Evolutionary conservation across 2,329 filamentous ascomycete genomes (phyloP), one percentile per base, ranked within the genome.

Genomic region (Bertia moriformis): DNA sequence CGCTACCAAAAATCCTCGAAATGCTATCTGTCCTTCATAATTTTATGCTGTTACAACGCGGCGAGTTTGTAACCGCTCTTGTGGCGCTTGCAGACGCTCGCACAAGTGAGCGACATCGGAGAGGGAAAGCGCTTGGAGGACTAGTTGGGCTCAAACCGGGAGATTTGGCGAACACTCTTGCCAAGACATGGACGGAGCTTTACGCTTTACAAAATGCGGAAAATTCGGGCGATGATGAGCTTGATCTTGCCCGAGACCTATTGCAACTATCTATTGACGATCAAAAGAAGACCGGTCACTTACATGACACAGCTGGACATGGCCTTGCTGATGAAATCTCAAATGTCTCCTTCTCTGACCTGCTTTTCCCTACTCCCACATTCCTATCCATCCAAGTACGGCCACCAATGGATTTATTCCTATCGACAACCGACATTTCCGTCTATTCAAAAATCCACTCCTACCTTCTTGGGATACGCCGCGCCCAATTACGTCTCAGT

Each of bases 51-150:
- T 61, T 84, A 3, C 70, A 71, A 4, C 64, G 73, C 37, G 78
- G 79, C 18, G 79, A 84, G 49, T 84, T 84, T 53, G 74, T 77
- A 2, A 64, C 77, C 39, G 68, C 71, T 1, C 54, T 84, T 18
- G 74, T 84, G 17, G 61, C 63, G 7, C 73, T 82, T 55, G 75
- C 78, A 4, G 74, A 82, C 44, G 62, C 18, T 52, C 4, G 51
- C 41, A 4, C 17, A 35, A 7, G 17, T 10, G 52, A 42, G 33
- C 49, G 40, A 42, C 45, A 17, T 7, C 32, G 32, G 17, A 10
- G 32, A 12, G 7, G 12, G 7, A 7, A 10, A 15, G 12, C 32
- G 7, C 24, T 29, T 52, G 46, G 50, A 53, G 56, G 51, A 55
- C 45, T 78, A 3, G 65, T 67, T 40, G 63, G 67, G 5, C 53